Evolutionary conservation across 2,329 filamentous ascomycete species (phyloP).

Genomic region (Aspergillus alliaceus): DNA sequence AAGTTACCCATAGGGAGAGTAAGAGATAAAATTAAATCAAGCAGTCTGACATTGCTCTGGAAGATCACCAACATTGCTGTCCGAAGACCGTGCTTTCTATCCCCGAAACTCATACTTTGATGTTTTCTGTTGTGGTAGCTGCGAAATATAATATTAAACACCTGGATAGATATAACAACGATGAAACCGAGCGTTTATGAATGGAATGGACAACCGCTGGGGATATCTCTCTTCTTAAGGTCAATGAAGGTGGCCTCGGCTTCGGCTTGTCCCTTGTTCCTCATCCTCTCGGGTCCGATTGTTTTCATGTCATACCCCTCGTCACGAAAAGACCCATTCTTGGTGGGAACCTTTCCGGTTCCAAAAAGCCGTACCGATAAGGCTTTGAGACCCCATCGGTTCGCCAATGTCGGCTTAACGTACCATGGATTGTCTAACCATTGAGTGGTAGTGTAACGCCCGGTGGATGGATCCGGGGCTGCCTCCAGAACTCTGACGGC

Average conservation of each 20-base stretch:
- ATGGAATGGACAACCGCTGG: neutral
- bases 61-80: too few relatives aligned
- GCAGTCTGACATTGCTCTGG: too few relatives aligned
- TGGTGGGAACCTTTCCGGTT: slow-evolving; percentile 17
- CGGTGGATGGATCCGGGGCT: slow-evolving; percentile 10
- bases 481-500: slow-evolving; percentile 5
- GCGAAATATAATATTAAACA: too few relatives aligned
- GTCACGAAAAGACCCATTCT: slow-evolving; percentile 11
- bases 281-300: slow-evolving; percentile 19
- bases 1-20: too few relatives aligned
- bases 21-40: too few relatives aligned
- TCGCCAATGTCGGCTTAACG: slow-evolving; percentile 21
- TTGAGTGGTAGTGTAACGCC: slow-evolving; percentile 14
- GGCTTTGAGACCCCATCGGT: slow-evolving; percentile 19
- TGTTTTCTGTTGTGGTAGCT: too few relatives aligned
- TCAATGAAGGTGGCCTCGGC: neutral
- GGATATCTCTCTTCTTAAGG: neutral
- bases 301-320: slow-evolving; percentile 19
- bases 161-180: too few relatives aligned
- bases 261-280: slow-evolving; percentile 8
- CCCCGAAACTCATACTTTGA: too few relatives aligned
- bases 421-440: slow-evolving; percentile 27
- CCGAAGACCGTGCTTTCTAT: too few relatives aligned
- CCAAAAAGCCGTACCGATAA: slow-evolving; percentile 20
- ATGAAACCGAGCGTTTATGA: neutral